These are phyloP conservation scores for Mortierella polycephala DNA, from an alignment of 371 early-diverging fungal species.

Conservation along the genomic window DNA sequence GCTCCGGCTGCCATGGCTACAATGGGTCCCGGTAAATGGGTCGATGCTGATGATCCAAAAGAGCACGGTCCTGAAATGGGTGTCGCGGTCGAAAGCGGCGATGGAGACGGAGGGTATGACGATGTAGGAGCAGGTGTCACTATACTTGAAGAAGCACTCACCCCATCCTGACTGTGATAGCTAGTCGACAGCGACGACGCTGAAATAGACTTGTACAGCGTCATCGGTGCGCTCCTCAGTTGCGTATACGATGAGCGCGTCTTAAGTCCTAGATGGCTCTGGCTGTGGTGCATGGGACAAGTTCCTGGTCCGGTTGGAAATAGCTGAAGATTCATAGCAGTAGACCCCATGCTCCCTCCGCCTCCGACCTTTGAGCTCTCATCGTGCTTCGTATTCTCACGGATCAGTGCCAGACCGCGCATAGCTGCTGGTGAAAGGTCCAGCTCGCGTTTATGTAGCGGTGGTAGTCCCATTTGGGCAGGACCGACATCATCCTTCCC, in stretches of 20 bases:
- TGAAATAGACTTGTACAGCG: slow-evolving; percentile 23
- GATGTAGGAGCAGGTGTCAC: slow-evolving; percentile 6
- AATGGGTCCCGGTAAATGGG: slow-evolving; percentile 17
- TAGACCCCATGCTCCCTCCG: slow-evolving; percentile 39
- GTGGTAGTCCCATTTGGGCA: background rate
- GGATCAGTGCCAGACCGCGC: slow-evolving; percentile 43
- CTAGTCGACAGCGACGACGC: slow-evolving; percentile 26
- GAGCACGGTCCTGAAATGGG: background rate
- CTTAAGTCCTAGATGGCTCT: slow-evolving; percentile 18
- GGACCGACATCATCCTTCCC: background rate
- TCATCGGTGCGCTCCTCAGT: background rate
- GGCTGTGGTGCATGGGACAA: slow-evolving; percentile 25
- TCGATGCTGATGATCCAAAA: slow-evolving; percentile 1
- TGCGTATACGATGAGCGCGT: slow-evolving; percentile 11
- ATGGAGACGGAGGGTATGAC: slow-evolving; percentile 1
- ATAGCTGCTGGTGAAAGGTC: slow-evolving; percentile 38
- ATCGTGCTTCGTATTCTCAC: slow-evolving; percentile 35
- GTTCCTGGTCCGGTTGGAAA: slow-evolving; percentile 4
- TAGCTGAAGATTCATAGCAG: slow-evolving; percentile 12
- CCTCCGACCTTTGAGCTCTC: slow-evolving; percentile 44
- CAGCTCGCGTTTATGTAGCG: slow-evolving; percentile 26
- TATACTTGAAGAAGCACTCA: background rate
- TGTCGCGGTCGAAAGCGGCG: background rate
- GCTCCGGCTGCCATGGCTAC: slow-evolving; percentile 42
- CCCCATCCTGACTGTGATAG: slow-evolving; percentile 9